phyloP scores from a whole-genome alignment of 257 asterid species.

The Forsythia suspensa region DNA sequence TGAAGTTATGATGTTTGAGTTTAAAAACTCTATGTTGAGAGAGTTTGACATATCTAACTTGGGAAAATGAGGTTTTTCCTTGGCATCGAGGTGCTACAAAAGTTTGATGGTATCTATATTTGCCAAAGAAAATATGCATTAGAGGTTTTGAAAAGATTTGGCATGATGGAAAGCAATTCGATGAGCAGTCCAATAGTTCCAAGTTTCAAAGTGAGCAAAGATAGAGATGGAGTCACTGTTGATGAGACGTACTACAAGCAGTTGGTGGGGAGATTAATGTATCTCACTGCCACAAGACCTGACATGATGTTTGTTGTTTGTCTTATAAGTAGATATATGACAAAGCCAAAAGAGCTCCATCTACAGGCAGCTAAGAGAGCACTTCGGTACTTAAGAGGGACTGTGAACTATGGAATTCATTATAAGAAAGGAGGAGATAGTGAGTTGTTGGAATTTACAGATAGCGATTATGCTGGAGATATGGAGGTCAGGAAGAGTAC shows the following conservation, averaged over 20 bases:
- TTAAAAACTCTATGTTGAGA: constrained; percentile 3
- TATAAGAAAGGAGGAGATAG: too few species aligned
- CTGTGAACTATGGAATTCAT: too few species aligned
- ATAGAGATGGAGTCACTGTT: background rate
- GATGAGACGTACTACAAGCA: constrained; percentile 4
- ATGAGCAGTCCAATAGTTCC: constrained; percentile 1
- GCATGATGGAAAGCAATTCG: constrained; percentile 2
- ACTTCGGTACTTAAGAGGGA: constrained; percentile 4
- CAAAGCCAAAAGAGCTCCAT: background rate
- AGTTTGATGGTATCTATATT: background rate
- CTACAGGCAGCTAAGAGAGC: background rate
- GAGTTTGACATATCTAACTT: background rate
- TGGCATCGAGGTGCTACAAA: constrained; percentile 8
- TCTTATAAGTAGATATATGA: background rate
- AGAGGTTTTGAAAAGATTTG: background rate
- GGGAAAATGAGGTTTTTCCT: background rate
- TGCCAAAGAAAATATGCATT: constrained; percentile 8
- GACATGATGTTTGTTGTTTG: background rate
- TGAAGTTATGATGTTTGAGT: background rate
- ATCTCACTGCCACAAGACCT: constrained; percentile 8
- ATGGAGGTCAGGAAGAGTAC: too few species aligned
- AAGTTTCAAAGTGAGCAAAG: background rate
- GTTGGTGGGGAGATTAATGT: constrained; percentile 6
- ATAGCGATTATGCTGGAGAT: too few species aligned
- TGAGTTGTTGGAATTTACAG: too few species aligned